Base-by-base conservation (phyloP, 495 filamentous ascomycete genomes). In the Lindgomyces ingoldianus region DNA sequence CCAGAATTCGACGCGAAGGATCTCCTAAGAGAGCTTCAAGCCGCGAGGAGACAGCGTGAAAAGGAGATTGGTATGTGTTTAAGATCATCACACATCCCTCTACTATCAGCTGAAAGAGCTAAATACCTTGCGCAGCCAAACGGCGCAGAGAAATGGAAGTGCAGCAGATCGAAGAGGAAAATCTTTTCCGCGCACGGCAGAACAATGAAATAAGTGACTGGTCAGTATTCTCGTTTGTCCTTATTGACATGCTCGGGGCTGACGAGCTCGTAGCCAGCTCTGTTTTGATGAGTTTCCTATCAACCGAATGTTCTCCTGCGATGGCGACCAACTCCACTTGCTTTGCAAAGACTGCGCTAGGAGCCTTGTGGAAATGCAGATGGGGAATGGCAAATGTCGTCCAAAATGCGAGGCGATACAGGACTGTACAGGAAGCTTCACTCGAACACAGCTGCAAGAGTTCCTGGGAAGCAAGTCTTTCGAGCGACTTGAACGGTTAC, bases 321-420 rank as follows among this genome's bases (percentile, higher is more conserved):
- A 85, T 50, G 79, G 74, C 26, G 78, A 78, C 39, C 74, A 80
- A 0, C 59, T 74, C 0, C 87, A 91, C 71, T 86, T 83, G 73
- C 90, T 92, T 70, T 96, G 91, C 74, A 78, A 76, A 26, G 78
- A 73, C 16, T 96, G 91, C 69, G 81, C 85, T 21, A 81, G 74
- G 66, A 78, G 62, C 27, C 83, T 83, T 64, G 88, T 89, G n/a
- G 84, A 89, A 62, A 82, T 75, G 16, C 78, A 84, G 54, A 82
- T 96, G 54, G 89, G 89, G 18, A 74, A 81, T 11, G 81, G 79
- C 27, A 83, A 83, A 64, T 87, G 89, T 70, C 73, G 83, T 19
- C 73, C 91, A 8, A 70, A 70, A 6, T 87, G 84, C 61, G 79
- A 86, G 67, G 79, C 83, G 49, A 76, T 69, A 6, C 78, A 76